phyloP scores from a whole-genome alignment of 2,329 filamentous ascomycete genomes.

The Drechslerella dactyloides region DNA sequence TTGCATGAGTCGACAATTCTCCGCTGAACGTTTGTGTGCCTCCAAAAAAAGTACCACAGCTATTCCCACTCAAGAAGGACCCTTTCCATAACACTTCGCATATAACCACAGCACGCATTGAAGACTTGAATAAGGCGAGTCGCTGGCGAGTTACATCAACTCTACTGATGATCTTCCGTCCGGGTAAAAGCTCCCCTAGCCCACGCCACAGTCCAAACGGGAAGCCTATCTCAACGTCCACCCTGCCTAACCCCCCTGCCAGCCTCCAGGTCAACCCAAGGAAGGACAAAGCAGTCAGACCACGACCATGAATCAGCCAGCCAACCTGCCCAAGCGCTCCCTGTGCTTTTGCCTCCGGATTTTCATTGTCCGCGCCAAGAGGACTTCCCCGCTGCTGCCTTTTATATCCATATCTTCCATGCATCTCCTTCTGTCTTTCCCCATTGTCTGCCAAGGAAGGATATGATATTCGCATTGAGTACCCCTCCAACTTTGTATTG shows the following conservation, averaged over 20 bases:
- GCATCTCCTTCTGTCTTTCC: neutral
- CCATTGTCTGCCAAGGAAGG: neutral
- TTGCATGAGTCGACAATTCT: too few relatives aligned
- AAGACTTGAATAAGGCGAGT: too few relatives aligned
- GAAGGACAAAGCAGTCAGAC: constrained; percentile 28
- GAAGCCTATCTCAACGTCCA: constrained; percentile 50
- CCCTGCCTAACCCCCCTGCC: constrained; percentile 11
- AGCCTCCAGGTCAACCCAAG: constrained; percentile 30
- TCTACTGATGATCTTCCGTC: constrained; percentile 27
- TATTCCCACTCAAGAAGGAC: constrained; percentile 39
- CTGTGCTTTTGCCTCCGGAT: constrained; percentile 29
- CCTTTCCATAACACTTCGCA: constrained; percentile 14
- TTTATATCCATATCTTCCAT: constrained; percentile 7
- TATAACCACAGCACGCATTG: neutral
- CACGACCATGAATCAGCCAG: constrained; percentile 25
- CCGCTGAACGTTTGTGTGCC: too few relatives aligned
- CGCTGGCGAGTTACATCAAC: neutral
- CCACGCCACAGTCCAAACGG: constrained; percentile 20
- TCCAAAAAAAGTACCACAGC: neutral
- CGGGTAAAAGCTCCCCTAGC: constrained; percentile 45
- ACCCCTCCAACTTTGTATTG: too few relatives aligned
- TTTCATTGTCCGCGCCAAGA: neutral
- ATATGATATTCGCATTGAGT: too few relatives aligned
- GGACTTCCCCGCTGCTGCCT: constrained; percentile 20
- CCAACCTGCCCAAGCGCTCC: neutral